Evolutionary conservation across 257 asterid species (phyloP), one percentile per base, ranked within the genome.

Genomic region (Solanum sejunctum): DNA sequence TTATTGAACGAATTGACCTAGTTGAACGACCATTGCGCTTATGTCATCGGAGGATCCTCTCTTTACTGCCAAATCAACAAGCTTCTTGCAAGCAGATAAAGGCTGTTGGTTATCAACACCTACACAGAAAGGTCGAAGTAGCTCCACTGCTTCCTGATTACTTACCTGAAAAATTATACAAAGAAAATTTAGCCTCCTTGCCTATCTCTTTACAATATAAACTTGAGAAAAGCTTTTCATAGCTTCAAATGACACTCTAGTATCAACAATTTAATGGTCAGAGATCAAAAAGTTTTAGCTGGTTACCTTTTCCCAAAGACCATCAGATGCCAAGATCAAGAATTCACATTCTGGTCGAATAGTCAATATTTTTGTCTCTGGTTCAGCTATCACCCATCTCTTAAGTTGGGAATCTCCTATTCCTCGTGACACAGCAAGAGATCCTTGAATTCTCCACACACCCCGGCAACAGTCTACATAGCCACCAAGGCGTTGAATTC

Each of bases 401-500:
- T 94, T 94, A 72, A 94, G 93, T 90, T 88, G 91, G 10, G 93
- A 58, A 87, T 95, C 98, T 55, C 97, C 98, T 45, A 95, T 92
- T 23, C 96, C 96, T 88, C 98, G 86, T 2, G 98, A 91, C 21
- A 95, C 93, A 84, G 97, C 97, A 47, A 95, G 97, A 61, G 97
- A 91, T 84, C 97, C 98, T 64, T 92, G 97, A 4, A 94, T 93
- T 83, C 98, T 94, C 95, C 98, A 95, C 84, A 91, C 97, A 85
- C 98, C 98, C 51, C 85, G 91, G 91, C 92, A 88, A 66, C 91
- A 89, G 84, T 93, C 98, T 84, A 95, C 95, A 88, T 91, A 92
- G 23, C 98, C 98, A 90, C 98, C 98, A 91, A 85, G 73, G 63
- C 78, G 85, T 86, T 91, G 91, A 52, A 95, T 91, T 84, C 98